Conservation (phyloP, 805 yeast species). For the Blastobotrys peoriensis region DNA sequence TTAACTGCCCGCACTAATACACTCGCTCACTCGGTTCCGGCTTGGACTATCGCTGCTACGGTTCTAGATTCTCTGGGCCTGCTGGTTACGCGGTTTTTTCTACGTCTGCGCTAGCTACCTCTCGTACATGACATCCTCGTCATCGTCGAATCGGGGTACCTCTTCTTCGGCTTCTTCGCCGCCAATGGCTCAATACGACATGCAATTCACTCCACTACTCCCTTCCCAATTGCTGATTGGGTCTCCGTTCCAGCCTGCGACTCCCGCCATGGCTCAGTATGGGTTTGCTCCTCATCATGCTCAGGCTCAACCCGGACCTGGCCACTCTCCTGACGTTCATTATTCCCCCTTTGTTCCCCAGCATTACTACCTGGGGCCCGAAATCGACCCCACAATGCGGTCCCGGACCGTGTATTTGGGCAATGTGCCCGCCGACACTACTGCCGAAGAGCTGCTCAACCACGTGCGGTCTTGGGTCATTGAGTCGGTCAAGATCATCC, state of each 20-base stretch:
- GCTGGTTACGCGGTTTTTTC: too few species aligned
- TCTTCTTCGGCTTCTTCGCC: slow-evolving; percentile 9
- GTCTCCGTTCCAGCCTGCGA: slow-evolving; percentile 33
- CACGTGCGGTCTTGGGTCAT: slow-evolving; percentile 88
- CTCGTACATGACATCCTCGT: not conserved
- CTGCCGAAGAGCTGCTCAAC: slow-evolving; percentile 76
- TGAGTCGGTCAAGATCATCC: slow-evolving; percentile 67
- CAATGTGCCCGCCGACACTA: slow-evolving; percentile 73
- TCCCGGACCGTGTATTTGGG: slow-evolving; percentile 84
- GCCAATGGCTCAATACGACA: slow-evolving; percentile 26
- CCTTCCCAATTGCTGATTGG: slow-evolving; percentile 33
- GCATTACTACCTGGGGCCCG: slow-evolving; percentile 13
- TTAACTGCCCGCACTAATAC: slow-evolving; percentile 4
- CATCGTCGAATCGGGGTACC: slow-evolving; percentile 1
- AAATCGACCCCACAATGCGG: slow-evolving; percentile 11
- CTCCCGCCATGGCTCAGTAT: slow-evolving; percentile 28
- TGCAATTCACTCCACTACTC: slow-evolving; percentile 29
- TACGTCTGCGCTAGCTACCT: too few species aligned
- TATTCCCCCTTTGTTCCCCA: slow-evolving; percentile 8
- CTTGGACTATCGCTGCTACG: too few species aligned
- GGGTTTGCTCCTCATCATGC: slow-evolving; percentile 12
- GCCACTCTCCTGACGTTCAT: slow-evolving; percentile 8
- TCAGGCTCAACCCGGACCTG: slow-evolving; percentile 11
- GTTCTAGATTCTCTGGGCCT: too few species aligned
- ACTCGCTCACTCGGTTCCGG: too few species aligned